These are phyloP conservation scores for Cryptococcus jaspeensis DNA, from an alignment of 1,284 basidiomycete species.

Conservation along the genomic window DNA sequence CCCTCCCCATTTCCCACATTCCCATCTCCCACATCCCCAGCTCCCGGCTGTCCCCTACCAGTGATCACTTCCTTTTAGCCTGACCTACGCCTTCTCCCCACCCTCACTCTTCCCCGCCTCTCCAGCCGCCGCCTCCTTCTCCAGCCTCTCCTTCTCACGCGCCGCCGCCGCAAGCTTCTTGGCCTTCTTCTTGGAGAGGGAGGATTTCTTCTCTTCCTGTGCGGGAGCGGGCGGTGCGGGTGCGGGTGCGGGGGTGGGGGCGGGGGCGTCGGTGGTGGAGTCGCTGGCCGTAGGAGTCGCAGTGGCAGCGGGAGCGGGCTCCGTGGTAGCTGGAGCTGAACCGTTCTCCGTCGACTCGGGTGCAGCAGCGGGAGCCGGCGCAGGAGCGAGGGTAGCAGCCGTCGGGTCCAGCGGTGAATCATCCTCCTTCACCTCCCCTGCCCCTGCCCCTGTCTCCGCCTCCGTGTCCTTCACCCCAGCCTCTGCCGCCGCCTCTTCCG, in stretches of 20 bases:
- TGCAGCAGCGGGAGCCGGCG: not conserved
- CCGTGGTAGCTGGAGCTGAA: not conserved
- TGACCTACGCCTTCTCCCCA: too few relatives aligned
- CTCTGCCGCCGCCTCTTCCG: too few relatives aligned
- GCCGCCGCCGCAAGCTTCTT: slow-evolving; percentile 3
- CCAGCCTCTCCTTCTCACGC: not conserved
- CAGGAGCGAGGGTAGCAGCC: too few relatives aligned
- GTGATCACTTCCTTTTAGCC: too few relatives aligned
- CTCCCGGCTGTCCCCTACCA: too few relatives aligned
- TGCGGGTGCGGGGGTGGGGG: too few relatives aligned
- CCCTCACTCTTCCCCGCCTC: too few relatives aligned
- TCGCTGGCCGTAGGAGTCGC: not conserved
- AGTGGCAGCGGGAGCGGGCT: not conserved
- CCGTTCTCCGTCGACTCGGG: not conserved
- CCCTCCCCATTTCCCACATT: not conserved
- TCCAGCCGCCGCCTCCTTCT: not conserved
- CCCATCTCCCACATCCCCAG: too few relatives aligned
- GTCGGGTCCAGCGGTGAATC: not conserved
- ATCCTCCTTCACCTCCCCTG: too few relatives aligned
- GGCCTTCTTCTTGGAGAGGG: not conserved
- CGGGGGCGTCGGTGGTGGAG: too few relatives aligned
- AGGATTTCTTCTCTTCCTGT: not conserved
- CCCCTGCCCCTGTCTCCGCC: too few relatives aligned
- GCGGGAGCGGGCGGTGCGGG: not conserved
- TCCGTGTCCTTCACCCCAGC: too few relatives aligned